Evolutionary conservation across 176 grass and related monocot species (phyloP).

Genomic region (Bonia amplexicaulis): DNA sequence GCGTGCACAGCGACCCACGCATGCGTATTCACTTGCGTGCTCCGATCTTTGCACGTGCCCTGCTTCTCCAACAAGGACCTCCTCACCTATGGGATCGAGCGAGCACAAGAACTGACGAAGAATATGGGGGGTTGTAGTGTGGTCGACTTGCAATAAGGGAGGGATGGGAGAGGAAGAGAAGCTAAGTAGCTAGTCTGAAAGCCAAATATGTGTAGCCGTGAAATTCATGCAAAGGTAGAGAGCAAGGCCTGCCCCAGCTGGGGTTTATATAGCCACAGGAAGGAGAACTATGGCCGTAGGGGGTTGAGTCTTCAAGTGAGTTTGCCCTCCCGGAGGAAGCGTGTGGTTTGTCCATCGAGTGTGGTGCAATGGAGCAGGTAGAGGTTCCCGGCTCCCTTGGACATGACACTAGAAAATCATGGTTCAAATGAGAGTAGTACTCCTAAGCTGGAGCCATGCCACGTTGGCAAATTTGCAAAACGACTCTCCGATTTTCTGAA

Average conservation of each 20-base stretch:
- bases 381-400: neutral
- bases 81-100: constrained; percentile 47
- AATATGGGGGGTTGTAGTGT: neutral
- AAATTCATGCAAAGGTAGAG: neutral
- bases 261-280: constrained; percentile 47
- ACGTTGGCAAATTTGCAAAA: no score
- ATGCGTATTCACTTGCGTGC: neutral
- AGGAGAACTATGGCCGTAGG: neutral
- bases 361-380: neutral
- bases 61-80: constrained; percentile 95
- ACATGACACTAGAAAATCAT: neutral
- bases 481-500: fast-evolving
- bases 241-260: neutral
- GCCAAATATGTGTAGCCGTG: neutral
- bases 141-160: neutral
- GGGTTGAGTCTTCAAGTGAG: constrained; percentile 52
- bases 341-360: constrained; percentile 17
- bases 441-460: no score
- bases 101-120: neutral
- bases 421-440: neutral
- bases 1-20: constrained; percentile 45
- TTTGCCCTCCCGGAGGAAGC: constrained; percentile 25
- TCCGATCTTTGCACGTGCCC: constrained; percentile 75
- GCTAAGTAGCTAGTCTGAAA: neutral
- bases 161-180: neutral